Evolutionary conservation across 768 basidiomycete species (phyloP).

Genomic region (Harrya chromipes): DNA sequence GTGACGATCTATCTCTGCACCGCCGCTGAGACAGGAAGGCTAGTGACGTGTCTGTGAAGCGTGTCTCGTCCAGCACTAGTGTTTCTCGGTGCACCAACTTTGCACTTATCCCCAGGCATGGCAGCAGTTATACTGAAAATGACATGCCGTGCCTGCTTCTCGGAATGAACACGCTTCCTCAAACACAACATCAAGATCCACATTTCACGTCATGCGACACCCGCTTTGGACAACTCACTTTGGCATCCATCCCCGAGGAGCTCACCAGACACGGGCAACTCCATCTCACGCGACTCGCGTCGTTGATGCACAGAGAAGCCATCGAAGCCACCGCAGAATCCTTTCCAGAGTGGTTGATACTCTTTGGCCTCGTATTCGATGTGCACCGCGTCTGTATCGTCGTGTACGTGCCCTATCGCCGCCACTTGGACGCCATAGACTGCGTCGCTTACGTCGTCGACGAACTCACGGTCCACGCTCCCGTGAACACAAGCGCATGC

Average conservation of each 20-base stretch:
- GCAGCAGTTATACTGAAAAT: not conserved
- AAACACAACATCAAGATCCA: not conserved
- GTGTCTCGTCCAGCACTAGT: not conserved
- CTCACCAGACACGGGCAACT: slow-evolving; percentile 4
- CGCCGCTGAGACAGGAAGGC: slow-evolving; percentile 4
- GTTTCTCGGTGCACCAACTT: slow-evolving; percentile 9
- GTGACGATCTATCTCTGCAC: not conserved
- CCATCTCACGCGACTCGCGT: slow-evolving; percentile 15
- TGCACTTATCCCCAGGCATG: slow-evolving; percentile 8
- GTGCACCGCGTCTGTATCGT: slow-evolving; percentile 14
- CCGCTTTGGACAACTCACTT: not conserved
- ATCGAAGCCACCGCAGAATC: not conserved
- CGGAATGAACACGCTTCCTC: slow-evolving; percentile 11
- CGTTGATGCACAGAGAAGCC: not conserved
- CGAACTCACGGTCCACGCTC: slow-evolving; percentile 12
- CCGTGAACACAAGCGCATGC: slow-evolving; percentile 4
- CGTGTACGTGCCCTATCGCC: slow-evolving; percentile 19
- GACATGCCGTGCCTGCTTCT: slow-evolving; percentile 13
- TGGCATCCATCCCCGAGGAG: slow-evolving; percentile 11
- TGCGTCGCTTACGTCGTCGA: slow-evolving; percentile 23
- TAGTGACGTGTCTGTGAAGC: slow-evolving; percentile 6
- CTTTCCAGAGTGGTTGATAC: slow-evolving; percentile 27
- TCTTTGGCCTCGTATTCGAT: slow-evolving; percentile 26
- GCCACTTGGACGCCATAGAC: slow-evolving; percentile 1
- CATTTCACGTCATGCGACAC: not conserved